Evolutionary conservation across 2,329 filamentous ascomycete genomes (phyloP).

Genomic region (Sporothrix brasiliensis): DNA sequence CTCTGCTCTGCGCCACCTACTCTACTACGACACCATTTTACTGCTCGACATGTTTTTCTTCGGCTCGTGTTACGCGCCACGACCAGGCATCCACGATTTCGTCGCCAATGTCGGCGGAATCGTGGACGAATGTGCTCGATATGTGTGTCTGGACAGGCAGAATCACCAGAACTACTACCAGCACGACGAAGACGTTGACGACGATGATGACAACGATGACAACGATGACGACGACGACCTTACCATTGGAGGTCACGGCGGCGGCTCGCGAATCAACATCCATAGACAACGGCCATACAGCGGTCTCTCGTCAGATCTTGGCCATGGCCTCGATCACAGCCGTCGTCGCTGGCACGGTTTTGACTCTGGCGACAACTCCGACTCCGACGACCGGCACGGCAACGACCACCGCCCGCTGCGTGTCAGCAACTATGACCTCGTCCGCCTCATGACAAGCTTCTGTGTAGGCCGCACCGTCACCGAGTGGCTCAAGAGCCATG

Average conservation of each 20-base stretch:
- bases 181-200: not conserved
- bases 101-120: conserved; percentile 71
- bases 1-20: conserved; percentile 81
- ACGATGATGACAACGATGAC: not conserved
- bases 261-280: not conserved
- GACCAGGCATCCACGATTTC: conserved; percentile 76
- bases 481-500: conserved; percentile 81
- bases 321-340: not conserved
- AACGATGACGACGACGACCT: conserved; percentile 1
- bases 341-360: conserved; percentile 8
- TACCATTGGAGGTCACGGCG: not conserved
- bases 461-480: conserved; percentile 80
- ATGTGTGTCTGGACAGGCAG: conserved; percentile 60
- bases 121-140: conserved; percentile 84
- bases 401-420: conserved; percentile 38
- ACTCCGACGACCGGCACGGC: conserved; percentile 10
- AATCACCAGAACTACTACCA: not conserved
- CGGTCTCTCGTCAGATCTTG: not conserved
- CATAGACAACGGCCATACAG: conserved; percentile 13
- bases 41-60: conserved; percentile 97
- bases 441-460: conserved; percentile 84
- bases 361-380: not conserved
- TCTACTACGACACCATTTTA: conserved; percentile 90
- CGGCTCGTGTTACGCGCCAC: conserved; percentile 83
- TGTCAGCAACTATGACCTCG: conserved; percentile 65